These are phyloP conservation scores for Dendrobium catenatum DNA, from an alignment of 106 monocot species.

Conservation along the genomic window DNA sequence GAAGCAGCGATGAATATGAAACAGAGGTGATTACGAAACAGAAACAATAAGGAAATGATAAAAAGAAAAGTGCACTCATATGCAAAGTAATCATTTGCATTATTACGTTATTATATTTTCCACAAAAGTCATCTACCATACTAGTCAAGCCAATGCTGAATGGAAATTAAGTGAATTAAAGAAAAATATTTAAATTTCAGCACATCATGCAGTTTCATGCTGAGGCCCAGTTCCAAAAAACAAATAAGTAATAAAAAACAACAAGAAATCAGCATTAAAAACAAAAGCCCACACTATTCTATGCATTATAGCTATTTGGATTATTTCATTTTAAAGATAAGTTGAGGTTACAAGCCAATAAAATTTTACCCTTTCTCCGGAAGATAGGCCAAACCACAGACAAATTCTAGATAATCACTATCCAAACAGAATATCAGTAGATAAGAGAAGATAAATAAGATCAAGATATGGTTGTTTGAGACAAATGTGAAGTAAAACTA, in stretches of 20 bases:
- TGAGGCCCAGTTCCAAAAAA: neutral
- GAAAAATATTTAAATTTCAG: neutral
- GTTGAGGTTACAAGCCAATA: too few species aligned
- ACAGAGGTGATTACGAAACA: neutral
- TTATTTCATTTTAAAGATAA: too few species aligned
- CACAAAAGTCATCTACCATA: neutral
- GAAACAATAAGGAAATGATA: neutral
- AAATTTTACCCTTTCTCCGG: too few species aligned
- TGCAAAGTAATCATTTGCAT: neutral
- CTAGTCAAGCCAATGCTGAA: neutral
- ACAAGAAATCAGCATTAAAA: neutral
- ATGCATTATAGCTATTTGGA: too few species aligned
- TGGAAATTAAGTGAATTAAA: neutral
- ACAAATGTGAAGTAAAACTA: too few species aligned
- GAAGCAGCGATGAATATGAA: neutral
- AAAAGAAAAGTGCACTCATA: neutral
- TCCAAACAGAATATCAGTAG: too few species aligned
- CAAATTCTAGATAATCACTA: neutral
- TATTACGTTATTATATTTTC: neutral
- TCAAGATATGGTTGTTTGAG: neutral
- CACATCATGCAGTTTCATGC: neutral
- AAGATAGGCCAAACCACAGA: neutral
- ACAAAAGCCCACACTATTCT: neutral
- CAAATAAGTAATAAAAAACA: neutral
- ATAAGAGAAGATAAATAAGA: neutral